Conservation (phyloP, 1,284 basidiomycete genomes). For the Apiotrichum gracile region DNA sequence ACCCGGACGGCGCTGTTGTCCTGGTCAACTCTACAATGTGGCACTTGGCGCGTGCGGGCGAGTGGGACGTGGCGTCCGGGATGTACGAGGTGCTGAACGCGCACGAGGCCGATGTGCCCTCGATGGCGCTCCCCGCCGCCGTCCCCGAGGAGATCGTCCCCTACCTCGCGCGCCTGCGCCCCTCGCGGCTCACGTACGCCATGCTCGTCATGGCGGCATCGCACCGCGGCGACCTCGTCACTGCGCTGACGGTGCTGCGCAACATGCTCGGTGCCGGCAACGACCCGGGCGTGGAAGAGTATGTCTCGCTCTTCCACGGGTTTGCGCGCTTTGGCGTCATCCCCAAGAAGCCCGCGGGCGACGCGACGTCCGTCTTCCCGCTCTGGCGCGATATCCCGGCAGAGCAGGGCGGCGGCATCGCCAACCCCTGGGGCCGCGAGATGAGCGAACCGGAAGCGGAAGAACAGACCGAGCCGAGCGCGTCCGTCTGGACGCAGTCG, state of each 20-base stretch:
- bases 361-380: constrained; percentile 10
- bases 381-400: constrained; percentile 1
- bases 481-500: constrained; percentile 22
- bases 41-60: constrained; percentile 43
- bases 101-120: not conserved
- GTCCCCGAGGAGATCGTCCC: constrained; percentile 1
- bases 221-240: constrained; percentile 61
- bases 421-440: constrained; percentile 6
- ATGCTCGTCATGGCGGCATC: constrained; percentile 62
- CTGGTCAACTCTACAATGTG: constrained; percentile 52
- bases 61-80: constrained; percentile 55
- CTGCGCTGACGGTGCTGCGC: constrained; percentile 57
- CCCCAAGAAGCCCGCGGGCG: constrained; percentile 8
- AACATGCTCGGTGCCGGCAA: constrained; percentile 58
- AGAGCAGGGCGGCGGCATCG: not conserved
- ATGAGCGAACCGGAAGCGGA: not conserved
- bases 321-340: constrained; percentile 54
- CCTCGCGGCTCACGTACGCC: constrained; percentile 63
- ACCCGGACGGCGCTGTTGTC: not conserved
- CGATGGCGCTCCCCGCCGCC: constrained; percentile 6
- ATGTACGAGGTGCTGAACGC: constrained; percentile 52
- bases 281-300: constrained; percentile 44
- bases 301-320: constrained; percentile 68
- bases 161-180: constrained; percentile 44
- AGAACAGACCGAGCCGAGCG: not conserved